Percentiles rank a stretch among this genome's conserved stretches.
Conservation (phyloP, 495 filamentous ascomycete species). For the Hypoxylon trugodes region DNA sequence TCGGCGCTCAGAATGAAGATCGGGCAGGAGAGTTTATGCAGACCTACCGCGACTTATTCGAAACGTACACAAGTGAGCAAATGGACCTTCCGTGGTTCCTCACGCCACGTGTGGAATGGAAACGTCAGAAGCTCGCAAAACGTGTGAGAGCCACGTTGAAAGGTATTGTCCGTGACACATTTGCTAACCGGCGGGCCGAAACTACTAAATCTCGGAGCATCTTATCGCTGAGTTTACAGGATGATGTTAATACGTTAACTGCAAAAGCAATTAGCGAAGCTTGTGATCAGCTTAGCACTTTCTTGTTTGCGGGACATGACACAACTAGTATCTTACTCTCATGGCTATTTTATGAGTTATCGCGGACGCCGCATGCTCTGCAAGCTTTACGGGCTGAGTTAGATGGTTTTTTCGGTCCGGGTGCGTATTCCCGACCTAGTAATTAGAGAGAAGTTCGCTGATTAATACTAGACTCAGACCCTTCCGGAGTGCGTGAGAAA, state of each 20-base stretch:
- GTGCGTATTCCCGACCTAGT: constrained; percentile 20
- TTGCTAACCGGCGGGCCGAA: constrained; percentile 21
- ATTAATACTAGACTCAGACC: constrained; percentile 19
- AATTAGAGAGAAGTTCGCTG: background rate
- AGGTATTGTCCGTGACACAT: constrained; percentile 40
- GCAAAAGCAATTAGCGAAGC: constrained; percentile 29
- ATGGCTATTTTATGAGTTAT: constrained; percentile 58
- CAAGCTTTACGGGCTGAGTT: constrained; percentile 55
- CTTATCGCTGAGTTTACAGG: constrained; percentile 44
- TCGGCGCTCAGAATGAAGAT: background rate
- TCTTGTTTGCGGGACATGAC: constrained; percentile 61
- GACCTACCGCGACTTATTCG: constrained; percentile 40
- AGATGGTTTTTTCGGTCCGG: constrained; percentile 49
- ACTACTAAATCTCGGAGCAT: constrained; percentile 42
- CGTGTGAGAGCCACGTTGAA: constrained; percentile 30
- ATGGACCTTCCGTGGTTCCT: constrained; percentile 35
- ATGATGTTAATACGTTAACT: constrained; percentile 26
- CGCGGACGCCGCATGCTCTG: constrained; percentile 51
- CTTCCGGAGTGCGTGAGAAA: background rate
- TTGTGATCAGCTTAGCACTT: constrained; percentile 51
- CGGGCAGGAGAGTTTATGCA: constrained; percentile 16
- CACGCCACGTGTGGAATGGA: constrained; percentile 18
- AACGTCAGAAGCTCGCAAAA: constrained; percentile 21
- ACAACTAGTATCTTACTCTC: constrained; percentile 53
- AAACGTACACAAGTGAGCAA: constrained; percentile 27